A percentile compares a stretch with the other conserved stretches of the same genome.
Evolutionary conservation across 331 rosid species (phyloP).

Genomic region (Spiraea crenata): DNA sequence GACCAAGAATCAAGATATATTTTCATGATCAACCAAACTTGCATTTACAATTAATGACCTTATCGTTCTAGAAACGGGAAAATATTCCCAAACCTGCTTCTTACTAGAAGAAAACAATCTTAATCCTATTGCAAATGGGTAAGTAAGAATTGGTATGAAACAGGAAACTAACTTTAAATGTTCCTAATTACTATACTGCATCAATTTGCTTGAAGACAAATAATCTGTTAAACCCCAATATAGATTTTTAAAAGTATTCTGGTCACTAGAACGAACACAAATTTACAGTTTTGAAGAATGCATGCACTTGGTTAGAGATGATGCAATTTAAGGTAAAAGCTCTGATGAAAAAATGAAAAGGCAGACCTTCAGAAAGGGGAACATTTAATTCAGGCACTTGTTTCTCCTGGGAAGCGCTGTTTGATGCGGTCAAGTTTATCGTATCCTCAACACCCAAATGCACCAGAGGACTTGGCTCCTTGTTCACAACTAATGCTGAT

Average conservation of each 20-base stretch:
- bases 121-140: too few relatives aligned
- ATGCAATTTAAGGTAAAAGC: neutral
- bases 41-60: too few relatives aligned
- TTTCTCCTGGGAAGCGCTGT: neutral
- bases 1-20: too few relatives aligned
- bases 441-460: constrained; percentile 26
- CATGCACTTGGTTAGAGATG: constrained; percentile 5
- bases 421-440: constrained; percentile 16
- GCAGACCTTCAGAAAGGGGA: constrained; percentile 41
- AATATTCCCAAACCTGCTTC: too few relatives aligned
- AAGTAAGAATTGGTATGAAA: too few relatives aligned
- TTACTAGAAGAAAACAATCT: too few relatives aligned
- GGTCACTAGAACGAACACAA: neutral
- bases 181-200: too few relatives aligned
- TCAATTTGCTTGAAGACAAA: neutral
- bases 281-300: neutral
- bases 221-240: neutral
- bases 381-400: neutral
- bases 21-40: too few relatives aligned
- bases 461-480: constrained; percentile 21
- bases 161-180: too few relatives aligned
- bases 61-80: too few relatives aligned
- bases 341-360: neutral
- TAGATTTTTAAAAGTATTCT: too few relatives aligned
- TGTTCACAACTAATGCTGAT: constrained; percentile 26